Base-by-base conservation (phyloP, 2,329 filamentous ascomycete genomes). In the Coniella vitis region DNA sequence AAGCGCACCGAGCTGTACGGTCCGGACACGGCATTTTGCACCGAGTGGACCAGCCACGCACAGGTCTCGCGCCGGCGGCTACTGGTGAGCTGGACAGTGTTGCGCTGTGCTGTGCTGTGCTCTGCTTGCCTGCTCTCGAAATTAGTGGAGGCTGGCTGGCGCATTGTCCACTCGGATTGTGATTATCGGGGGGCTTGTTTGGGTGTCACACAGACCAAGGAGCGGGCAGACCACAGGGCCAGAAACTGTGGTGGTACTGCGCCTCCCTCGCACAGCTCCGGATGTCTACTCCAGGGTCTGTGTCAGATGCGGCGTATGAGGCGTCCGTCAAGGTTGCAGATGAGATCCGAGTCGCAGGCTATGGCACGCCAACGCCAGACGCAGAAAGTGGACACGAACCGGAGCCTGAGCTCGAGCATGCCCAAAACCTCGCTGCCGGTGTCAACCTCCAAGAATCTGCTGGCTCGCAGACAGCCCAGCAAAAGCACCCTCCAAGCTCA, bases 281-380 rank as follows among this genome's bases (percentile, higher is more conserved):
- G 45, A 53, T 53, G 51, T 51, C 51, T 48, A 39, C 36, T 35
- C 19, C 44, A 34, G 36, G 12, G 16, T 13, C 41, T 45, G 41
- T 40, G 31, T 40, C 51, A 45, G 51, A 53, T 47, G 48, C 48
- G 48, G 51, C 51, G 38, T 41, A 51, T 48, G 44, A 51, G 35
- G 40, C 49, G 41, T 45, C 51, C 38, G 49, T 53, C 39, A 41
- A 21, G 8, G 29, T 47, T 25, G 51, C 51, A 51, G 51, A 51
- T 41, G 51, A 53, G 37, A 48, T 53, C 32, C 40, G 52, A 47
- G 49, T 54, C 41, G 49, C 52, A 32, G 45, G 38, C n/a, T 36
- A 38, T 19, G 34, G 32, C 35, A 47, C 40, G 10, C 25, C 25
- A 5, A 29, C 25, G 5, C 25, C 25, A 29, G 25, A 29, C 5